Percentiles rank a stretch among this genome's conserved stretches.
Conservation (phyloP, 2,329 filamentous ascomycete species). For the Xylaria sp. region DNA sequence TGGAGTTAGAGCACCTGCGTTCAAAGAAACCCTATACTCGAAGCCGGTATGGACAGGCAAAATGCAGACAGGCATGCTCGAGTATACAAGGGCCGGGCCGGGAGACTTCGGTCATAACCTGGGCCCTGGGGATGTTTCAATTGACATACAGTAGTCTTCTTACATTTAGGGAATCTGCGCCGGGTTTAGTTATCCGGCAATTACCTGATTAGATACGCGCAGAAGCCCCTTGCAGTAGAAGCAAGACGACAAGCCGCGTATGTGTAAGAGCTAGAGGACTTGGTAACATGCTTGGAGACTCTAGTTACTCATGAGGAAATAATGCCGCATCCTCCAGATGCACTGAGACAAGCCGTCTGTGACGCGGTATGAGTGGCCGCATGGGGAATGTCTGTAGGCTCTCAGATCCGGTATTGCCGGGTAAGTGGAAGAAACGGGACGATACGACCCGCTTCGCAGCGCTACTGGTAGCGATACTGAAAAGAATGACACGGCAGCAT, state of each 20-base stretch:
- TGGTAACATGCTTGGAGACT: background rate
- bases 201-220: background rate
- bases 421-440: conserved; percentile 12
- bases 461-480: background rate
- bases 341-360: background rate
- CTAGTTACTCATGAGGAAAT: too few relatives aligned
- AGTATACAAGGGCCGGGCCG: background rate
- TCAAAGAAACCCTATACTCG: background rate
- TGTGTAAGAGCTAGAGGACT: background rate
- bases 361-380: background rate
- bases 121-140: background rate
- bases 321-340: background rate
- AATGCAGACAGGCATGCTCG: background rate
- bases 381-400: background rate
- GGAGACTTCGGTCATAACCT: background rate
- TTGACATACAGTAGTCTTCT: background rate
- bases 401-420: conserved; percentile 6
- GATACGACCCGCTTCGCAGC: background rate
- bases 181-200: background rate
- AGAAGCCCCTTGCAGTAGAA: background rate
- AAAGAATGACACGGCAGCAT: background rate
- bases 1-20: background rate
- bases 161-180: too few relatives aligned
- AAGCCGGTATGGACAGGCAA: background rate
- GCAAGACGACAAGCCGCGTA: background rate